Conservation (phyloP, 2,329 filamentous ascomycete genomes). For the Alternaria alternata region DNA sequence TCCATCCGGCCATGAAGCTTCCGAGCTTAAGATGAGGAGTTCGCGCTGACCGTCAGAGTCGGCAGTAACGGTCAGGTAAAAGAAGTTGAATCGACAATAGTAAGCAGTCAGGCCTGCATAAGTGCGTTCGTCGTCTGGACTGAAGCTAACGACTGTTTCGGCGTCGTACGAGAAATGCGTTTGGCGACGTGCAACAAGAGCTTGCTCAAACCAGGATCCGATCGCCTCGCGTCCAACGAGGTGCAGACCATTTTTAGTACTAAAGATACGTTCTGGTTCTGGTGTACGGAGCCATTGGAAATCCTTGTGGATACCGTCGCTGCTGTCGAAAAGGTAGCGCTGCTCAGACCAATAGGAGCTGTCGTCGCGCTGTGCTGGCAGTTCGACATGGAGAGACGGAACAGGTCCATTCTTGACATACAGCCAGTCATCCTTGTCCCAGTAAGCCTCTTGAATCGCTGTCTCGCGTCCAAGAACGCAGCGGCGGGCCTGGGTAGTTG, state of each 20-base stretch:
- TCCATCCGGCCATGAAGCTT: slow-evolving; percentile 64
- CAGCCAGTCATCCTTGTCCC: slow-evolving; percentile 69
- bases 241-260: slow-evolving; percentile 59
- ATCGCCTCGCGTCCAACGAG: slow-evolving; percentile 63
- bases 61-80: slow-evolving; percentile 68
- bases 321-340: slow-evolving; percentile 56
- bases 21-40: slow-evolving; percentile 64
- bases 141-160: slow-evolving; percentile 64
- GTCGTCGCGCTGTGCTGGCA: slow-evolving; percentile 41
- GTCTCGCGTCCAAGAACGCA: slow-evolving; percentile 50
- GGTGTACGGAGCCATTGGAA: slow-evolving; percentile 67
- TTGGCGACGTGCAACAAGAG: slow-evolving; percentile 64
- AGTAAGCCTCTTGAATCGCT: slow-evolving; percentile 66
- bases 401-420: slow-evolving; percentile 65
- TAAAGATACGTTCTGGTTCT: slow-evolving; percentile 56
- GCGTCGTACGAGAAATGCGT: slow-evolving; percentile 69
- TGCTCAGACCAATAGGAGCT: slow-evolving; percentile 54
- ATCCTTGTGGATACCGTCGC: slow-evolving; percentile 59
- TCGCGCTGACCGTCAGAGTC: slow-evolving; percentile 65
- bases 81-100: slow-evolving; percentile 71
- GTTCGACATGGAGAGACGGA: slow-evolving; percentile 53
- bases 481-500: slow-evolving; percentile 42
- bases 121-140: slow-evolving; percentile 65
- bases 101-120: slow-evolving; percentile 69
- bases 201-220: slow-evolving; percentile 59